Base-by-base conservation (phyloP, 2,329 filamentous ascomycete genomes). In the Aspergillus sp. region DNA sequence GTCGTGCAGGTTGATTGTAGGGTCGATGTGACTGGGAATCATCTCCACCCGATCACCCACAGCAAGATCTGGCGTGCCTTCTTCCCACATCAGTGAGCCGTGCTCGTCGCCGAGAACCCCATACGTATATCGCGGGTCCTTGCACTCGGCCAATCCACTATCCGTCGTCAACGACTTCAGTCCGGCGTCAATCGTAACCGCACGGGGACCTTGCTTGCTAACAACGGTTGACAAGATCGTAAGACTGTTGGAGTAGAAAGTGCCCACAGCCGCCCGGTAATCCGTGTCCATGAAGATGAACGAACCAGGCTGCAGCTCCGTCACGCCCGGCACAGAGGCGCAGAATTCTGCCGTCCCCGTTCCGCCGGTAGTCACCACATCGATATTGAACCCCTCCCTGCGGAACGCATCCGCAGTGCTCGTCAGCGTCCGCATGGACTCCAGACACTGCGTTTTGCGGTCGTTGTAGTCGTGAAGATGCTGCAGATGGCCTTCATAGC, bases 221-320 rank as follows among this genome's bases (percentile, higher is more conserved):
- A 81, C 54, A 0, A 80, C 77, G 0, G 78, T 80, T 0, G 77
- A 70, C 17, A 80, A 56, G 6, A 81, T 71, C 0, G 76, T 77
- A 22, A 81, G 55, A 44, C 76, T 80, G 56, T 81, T 76, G 0
- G 70, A 68, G 59, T 78, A 82, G 50, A 74, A 73, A 0, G 69
- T 65, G 1, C 79, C 79, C 0, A 82, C 70, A 0, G 79, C 79
- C 47, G 79, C 77, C 3, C 78, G 73, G 57, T 82, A 82, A 58
- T 82, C 79, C 2, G 79, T 79, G 51, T 82, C 79, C 79, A 82
- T 82, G 60, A 82, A 82, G 50, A 82, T 73, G 53, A 82, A 82
- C 0, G 76, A 79, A 0, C 79, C 79, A 0, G 79, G 79, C 58
- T 82, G 79, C 1, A 82, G 66, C 57, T 82, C 79, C 1, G 79